phyloP scores from a whole-genome alignment of 345 rosid species.

The Toxicodendron radicans region DNA sequence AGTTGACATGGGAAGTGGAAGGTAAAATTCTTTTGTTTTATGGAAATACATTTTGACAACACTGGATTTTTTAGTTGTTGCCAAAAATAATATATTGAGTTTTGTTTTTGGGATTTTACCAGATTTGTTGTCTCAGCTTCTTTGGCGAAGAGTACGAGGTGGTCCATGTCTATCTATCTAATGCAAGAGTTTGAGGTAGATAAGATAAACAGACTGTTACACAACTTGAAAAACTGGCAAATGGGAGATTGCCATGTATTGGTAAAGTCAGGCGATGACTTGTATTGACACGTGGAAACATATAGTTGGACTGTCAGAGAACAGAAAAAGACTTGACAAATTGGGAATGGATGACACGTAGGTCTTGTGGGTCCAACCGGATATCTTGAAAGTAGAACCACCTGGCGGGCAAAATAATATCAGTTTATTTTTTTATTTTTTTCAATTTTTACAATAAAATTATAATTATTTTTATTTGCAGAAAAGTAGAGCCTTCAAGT shows the following conservation, averaged over 20 bases:
- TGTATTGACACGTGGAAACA: neutral
- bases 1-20: neutral
- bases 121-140: neutral
- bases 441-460: too few species aligned
- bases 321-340: neutral
- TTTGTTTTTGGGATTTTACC: neutral
- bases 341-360: neutral
- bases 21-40: neutral
- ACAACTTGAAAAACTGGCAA: neutral
- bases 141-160: slow-evolving; percentile 9
- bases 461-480: too few species aligned
- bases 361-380: neutral
- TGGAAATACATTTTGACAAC: neutral
- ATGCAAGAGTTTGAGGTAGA: neutral
- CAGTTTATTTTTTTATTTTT: too few species aligned
- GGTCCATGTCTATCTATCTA: too few species aligned
- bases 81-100: neutral
- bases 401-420: too few species aligned
- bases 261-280: neutral
- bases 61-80: neutral
- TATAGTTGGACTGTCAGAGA: neutral
- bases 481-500: too few species aligned
- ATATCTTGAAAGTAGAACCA: neutral
- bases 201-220: neutral
- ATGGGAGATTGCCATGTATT: neutral